A percentile compares a stretch with the other conserved stretches of the same genome.
Evolutionary conservation across 495 filamentous ascomycete species (phyloP).

Genomic region (Jackrogersella minutella): DNA sequence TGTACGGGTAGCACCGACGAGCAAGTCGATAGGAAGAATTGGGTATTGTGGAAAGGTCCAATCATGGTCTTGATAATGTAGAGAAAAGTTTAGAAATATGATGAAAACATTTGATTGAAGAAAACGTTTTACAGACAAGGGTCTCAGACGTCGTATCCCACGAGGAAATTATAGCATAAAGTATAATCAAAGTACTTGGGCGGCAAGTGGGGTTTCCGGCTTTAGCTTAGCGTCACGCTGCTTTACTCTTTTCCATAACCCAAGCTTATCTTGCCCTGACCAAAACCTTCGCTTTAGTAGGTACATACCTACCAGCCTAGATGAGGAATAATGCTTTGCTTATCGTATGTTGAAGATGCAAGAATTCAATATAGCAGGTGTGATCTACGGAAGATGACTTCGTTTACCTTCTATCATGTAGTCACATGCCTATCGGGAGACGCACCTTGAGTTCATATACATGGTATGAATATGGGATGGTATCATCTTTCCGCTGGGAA

Average conservation of each 20-base stretch:
- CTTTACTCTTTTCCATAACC: slow-evolving; percentile 21
- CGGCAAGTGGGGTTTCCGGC: neutral
- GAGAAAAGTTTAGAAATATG: slow-evolving; percentile 8
- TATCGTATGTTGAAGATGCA: slow-evolving; percentile 31
- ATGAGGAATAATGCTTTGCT: slow-evolving; percentile 10
- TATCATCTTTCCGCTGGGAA: slow-evolving; percentile 15
- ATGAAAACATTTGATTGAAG: slow-evolving; percentile 28
- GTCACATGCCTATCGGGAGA: slow-evolving; percentile 19
- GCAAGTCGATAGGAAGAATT: too few species aligned
- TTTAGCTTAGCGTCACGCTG: slow-evolving; percentile 30
- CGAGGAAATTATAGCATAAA: slow-evolving; percentile 19
- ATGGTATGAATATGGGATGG: neutral
- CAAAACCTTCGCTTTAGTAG: neutral
- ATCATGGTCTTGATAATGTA: slow-evolving; percentile 6
- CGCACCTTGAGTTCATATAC: slow-evolving; percentile 13
- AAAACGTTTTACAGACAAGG: slow-evolving; percentile 19
- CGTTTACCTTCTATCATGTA: neutral
- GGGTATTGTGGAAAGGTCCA: neutral
- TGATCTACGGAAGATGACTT: slow-evolving; percentile 24
- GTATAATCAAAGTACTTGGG: slow-evolving; percentile 21
- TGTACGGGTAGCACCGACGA: slow-evolving; percentile 19
- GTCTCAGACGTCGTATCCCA: slow-evolving; percentile 16
- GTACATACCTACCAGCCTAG: too few species aligned
- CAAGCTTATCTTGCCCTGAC: slow-evolving; percentile 14
- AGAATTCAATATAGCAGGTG: slow-evolving; percentile 23